phyloP scores from a whole-genome alignment of 2,329 filamentous ascomycete species.

The Nigrograna mackinnonii region DNA sequence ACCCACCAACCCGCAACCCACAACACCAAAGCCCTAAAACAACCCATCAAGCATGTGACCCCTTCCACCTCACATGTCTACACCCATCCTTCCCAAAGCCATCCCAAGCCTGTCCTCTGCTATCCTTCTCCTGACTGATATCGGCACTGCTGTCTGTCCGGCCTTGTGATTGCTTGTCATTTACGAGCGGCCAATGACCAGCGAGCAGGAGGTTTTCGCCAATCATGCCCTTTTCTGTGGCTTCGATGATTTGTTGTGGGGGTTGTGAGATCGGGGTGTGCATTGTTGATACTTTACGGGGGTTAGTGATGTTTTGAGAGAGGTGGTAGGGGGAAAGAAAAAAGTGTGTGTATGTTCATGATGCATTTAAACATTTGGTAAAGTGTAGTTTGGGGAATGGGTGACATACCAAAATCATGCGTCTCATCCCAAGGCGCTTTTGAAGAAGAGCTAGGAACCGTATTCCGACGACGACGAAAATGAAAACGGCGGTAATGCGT shows the following conservation, averaged over 20 bases:
- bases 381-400: neutral
- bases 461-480: too few relatives aligned
- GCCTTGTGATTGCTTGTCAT: neutral
- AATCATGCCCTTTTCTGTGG: constrained; percentile 27
- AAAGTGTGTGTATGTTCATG: too few relatives aligned
- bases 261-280: neutral
- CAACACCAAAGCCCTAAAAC: neutral
- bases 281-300: neutral
- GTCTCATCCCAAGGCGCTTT: neutral
- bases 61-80: constrained; percentile 24
- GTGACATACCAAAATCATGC: neutral
- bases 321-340: neutral
- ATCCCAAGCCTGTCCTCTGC: constrained; percentile 3
- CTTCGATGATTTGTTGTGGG: constrained; percentile 18
- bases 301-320: too few relatives aligned
- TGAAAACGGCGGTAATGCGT: too few relatives aligned
- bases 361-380: too few relatives aligned
- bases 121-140: constrained; percentile 16
- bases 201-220: constrained; percentile 21
- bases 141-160: constrained; percentile 5
- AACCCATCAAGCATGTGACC: constrained; percentile 17
- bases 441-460: too few relatives aligned
- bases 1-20: neutral
- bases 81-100: constrained; percentile 9
- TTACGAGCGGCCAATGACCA: constrained; percentile 1